A percentile compares a stretch with the other conserved stretches of the same genome.
phyloP scores from a whole-genome alignment of 768 basidiomycete genomes.

The Collybia nuda region DNA sequence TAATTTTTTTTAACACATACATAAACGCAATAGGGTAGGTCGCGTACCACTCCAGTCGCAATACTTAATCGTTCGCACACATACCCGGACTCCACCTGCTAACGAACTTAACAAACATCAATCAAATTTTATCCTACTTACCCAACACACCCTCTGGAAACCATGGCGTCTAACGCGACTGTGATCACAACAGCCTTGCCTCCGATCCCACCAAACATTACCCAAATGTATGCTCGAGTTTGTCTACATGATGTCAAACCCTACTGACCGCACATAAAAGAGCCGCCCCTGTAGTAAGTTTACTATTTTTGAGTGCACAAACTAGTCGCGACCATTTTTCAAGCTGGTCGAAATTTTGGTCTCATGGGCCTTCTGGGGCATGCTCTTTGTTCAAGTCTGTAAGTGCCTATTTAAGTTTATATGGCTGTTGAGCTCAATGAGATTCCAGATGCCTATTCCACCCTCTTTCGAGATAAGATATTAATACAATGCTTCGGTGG shows the following conservation, averaged over 20 bases:
- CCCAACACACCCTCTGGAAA: too few relatives aligned
- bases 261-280: too few relatives aligned
- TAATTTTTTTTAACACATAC: too few relatives aligned
- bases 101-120: too few relatives aligned
- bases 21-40: too few relatives aligned
- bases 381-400: slow-evolving; percentile 10
- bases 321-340: neutral
- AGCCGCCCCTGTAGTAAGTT: neutral
- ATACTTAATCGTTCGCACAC: too few relatives aligned
- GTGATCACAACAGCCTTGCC: neutral
- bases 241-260: neutral
- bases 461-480: neutral
- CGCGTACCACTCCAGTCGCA: too few relatives aligned
- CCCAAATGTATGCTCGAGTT: neutral
- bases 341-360: slow-evolving; percentile 8
- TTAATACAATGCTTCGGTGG: neutral
- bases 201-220: neutral
- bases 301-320: neutral
- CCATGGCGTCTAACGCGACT: too few relatives aligned
- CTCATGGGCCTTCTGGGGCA: slow-evolving; percentile 6
- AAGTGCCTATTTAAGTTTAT: neutral
- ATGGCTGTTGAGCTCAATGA: too few relatives aligned
- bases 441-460: slow-evolving; percentile 1
- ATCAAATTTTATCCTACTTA: too few relatives aligned
- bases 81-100: too few relatives aligned